A percentile compares a stretch with the other conserved stretches of the same genome.
Conservation (phyloP, 2,329 filamentous ascomycete species). For the Arthrinium phaeospermum region DNA sequence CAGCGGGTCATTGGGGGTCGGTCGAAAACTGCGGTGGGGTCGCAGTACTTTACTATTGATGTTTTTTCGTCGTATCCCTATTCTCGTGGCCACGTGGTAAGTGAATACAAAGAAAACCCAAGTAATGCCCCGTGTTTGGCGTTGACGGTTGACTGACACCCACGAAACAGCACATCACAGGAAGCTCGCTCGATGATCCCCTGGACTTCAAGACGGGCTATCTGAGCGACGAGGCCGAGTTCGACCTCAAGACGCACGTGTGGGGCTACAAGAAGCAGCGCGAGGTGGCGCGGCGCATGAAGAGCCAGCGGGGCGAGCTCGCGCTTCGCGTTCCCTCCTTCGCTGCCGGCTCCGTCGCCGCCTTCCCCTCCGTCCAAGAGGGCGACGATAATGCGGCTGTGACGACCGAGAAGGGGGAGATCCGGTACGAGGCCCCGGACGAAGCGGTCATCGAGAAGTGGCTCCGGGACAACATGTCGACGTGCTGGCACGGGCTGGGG, state of each 20-base stretch:
- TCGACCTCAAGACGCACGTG: conserved; percentile 62
- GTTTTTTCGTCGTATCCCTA: conserved; percentile 64
- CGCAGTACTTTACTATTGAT: conserved; percentile 56
- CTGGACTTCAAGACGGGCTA: conserved; percentile 64
- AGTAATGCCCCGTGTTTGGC: no score
- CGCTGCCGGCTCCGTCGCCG: conserved; percentile 45
- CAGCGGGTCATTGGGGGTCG: conserved; percentile 28
- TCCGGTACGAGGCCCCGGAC: conserved; percentile 51
- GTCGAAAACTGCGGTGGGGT: conserved; percentile 22
- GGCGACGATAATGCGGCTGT: conserved; percentile 44
- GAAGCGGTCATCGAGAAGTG: conserved; percentile 48
- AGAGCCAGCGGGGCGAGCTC: conserved; percentile 55
- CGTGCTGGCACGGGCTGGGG: conserved; percentile 46
- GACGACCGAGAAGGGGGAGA: conserved; percentile 42
- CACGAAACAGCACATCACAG: conserved; percentile 65
- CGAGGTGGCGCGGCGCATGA: conserved; percentile 56
- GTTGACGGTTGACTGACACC: not conserved
- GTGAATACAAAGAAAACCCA: no score
- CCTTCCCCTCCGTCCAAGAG: conserved; percentile 41
- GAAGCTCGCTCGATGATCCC: conserved; percentile 44
- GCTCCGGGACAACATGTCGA: conserved; percentile 38
- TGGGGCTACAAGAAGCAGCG: conserved; percentile 60
- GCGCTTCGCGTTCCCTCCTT: conserved; percentile 51
- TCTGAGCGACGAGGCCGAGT: conserved; percentile 51
- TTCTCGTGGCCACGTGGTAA: conserved; percentile 51